Base-by-base conservation (phyloP, 805 yeast genomes). In the Saccharomyces cerevisiae region DNA sequence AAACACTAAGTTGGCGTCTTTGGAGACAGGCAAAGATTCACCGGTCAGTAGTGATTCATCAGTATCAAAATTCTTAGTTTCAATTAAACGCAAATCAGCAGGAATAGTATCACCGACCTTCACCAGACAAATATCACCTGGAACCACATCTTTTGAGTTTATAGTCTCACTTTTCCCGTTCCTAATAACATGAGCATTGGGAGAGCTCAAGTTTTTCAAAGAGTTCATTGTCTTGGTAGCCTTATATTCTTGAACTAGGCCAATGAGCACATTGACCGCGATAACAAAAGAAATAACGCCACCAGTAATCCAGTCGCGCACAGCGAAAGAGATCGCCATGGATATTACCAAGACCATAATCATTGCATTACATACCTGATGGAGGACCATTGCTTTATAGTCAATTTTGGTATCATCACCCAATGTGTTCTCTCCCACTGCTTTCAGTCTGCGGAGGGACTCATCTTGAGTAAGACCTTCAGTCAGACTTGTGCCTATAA, bases 1-100 rank as follows among this genome's bases (percentile, higher is more conserved):
- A 47, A 56, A 62, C 2, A 84, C 69, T 0, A 77, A 67, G 1
- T 78, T 82, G 8, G 74, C 70, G 6, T 70, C 69, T 67, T 94
- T 94, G 55, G 76, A 76, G 2, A 89, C 94, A 0, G 98, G 97
- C 30, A 84, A 77, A 31, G 91, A 89, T 72, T 94, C 99, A 55
- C 99, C 99, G 0, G 99, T 94, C 59, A 94, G 78, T 64, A 90
- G 85, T 67, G 95, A 84, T 73, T 94, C 98, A 72, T 94, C 98
- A 52, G 95, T 84, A 51, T 85, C 77, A 59, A 94, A 78, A 65
- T 90, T 92, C 43, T 82, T 86, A 6, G 92, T 80, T 53, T 82
- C 83, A 5, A 83, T 77, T 52, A 94, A 73, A 61, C 99, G 79
- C 36, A 94, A 73, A 70, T 94, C 99, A 0, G 99, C 99, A 0